These are phyloP conservation scores for Nephelium lappaceum DNA, from an alignment of 345 rosid species.

Conservation along the genomic window DNA sequence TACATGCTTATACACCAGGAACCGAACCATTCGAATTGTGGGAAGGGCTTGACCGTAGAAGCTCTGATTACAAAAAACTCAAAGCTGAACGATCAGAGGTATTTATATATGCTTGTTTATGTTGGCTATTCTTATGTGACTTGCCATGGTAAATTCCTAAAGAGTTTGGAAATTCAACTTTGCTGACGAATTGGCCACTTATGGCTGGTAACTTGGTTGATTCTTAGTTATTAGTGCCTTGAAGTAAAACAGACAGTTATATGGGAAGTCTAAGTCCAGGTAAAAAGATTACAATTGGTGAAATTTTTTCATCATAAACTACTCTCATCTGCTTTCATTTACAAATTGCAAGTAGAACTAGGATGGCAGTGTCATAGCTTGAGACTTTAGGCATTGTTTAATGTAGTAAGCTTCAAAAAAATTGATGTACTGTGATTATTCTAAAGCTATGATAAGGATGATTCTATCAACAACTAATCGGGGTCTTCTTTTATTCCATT, in stretches of 20 bases:
- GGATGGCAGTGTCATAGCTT: too few relatives aligned
- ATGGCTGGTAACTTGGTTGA: neutral
- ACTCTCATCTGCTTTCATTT: too few relatives aligned
- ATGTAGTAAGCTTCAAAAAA: too few relatives aligned
- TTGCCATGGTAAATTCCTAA: neutral
- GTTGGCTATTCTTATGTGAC: neutral
- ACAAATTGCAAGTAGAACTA: too few relatives aligned
- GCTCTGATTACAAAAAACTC: constrained; percentile 71
- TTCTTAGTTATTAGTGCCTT: neutral
- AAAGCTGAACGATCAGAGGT: constrained; percentile 92
- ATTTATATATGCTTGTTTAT: constrained; percentile 9
- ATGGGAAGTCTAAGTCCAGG: neutral
- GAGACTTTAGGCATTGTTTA: neutral
- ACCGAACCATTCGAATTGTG: constrained; percentile 81
- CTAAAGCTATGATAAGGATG: too few relatives aligned
- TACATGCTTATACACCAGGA: constrained; percentile 88
- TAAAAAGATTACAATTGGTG: neutral
- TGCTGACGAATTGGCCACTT: neutral
- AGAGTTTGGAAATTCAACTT: neutral
- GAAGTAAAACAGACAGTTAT: neutral
- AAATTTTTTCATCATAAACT: too few relatives aligned
- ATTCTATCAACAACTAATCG: too few relatives aligned
- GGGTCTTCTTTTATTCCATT: too few relatives aligned
- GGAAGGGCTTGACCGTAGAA: constrained; percentile 82
- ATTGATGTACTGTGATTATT: too few relatives aligned